Evolutionary conservation across 2,329 filamentous ascomycete species (phyloP).

Genomic region (Cryphonectria nitschkei): DNA sequence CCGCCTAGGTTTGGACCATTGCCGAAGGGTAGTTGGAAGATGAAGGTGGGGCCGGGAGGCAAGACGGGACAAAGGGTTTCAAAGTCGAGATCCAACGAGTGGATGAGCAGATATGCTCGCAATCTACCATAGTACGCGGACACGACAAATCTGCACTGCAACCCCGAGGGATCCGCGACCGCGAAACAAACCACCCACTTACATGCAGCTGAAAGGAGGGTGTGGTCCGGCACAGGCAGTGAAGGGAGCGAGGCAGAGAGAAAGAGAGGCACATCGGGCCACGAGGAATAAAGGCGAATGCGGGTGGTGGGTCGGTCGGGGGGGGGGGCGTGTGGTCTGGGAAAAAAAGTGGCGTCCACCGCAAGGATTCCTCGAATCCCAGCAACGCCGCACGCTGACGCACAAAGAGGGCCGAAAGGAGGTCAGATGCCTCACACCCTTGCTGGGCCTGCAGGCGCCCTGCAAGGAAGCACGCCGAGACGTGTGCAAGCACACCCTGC

Average conservation of each 20-base stretch:
- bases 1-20: background rate
- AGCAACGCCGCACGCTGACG: conserved; percentile 22
- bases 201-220: conserved; percentile 8
- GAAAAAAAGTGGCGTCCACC: background rate
- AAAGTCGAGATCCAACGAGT: background rate
- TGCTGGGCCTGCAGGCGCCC: conserved; percentile 8
- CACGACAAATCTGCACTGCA: conserved; percentile 20
- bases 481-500: conserved; percentile 2
- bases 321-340: background rate
- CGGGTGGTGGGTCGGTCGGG: background rate
- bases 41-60: background rate
- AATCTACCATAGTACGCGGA: conserved; percentile 13
- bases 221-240: conserved; percentile 21
- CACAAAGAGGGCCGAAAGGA: conserved; percentile 16
- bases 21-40: background rate
- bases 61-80: background rate
- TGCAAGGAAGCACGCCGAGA: conserved; percentile 10
- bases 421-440: conserved; percentile 17
- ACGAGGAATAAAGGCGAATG: background rate
- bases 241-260: background rate
- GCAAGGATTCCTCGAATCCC: conserved; percentile 13
- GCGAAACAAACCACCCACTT: background rate
- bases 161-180: conserved; percentile 26
- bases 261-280: background rate
- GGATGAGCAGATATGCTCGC: conserved; percentile 15